A percentile compares a stretch with the other conserved stretches of the same genome.
These are phyloP conservation scores for Malus hybrid DNA, from an alignment of 331 rosid species.

Conservation along the genomic window DNA sequence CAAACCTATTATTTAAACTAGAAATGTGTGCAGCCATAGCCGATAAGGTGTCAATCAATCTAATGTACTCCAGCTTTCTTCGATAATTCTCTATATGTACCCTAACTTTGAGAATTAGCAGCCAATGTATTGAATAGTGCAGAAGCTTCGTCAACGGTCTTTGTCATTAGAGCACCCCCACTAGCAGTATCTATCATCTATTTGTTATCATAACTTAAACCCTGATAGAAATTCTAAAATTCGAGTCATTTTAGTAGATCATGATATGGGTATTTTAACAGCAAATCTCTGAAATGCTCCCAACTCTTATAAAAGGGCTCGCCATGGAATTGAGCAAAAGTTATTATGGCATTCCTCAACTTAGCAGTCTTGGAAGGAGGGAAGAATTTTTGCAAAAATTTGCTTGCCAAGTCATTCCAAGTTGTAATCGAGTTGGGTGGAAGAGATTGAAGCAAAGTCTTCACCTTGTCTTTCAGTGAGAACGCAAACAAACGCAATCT, in stretches of 20 bases:
- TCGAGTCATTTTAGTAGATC: too few relatives aligned
- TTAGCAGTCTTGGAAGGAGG: not conserved
- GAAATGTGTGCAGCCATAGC: not conserved
- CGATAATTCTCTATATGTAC: not conserved
- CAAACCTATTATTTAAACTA: not conserved
- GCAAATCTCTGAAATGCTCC: not conserved
- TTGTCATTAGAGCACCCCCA: not conserved
- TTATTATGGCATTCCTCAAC: not conserved
- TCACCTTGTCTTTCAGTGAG: too few relatives aligned
- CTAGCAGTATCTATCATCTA: not conserved
- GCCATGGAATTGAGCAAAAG: not conserved
- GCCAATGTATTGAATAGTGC: not conserved
- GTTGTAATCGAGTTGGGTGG: not conserved
- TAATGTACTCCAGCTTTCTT: not conserved
- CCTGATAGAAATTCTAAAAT: not conserved
- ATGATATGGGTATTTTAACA: too few relatives aligned
- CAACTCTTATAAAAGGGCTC: not conserved
- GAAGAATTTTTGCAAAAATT: not conserved
- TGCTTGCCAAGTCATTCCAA: not conserved
- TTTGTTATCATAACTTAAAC: not conserved
- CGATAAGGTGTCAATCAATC: not conserved
- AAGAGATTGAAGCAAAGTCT: not conserved
- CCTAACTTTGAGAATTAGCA: not conserved
- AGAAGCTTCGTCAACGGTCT: not conserved
- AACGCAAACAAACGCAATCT: too few relatives aligned